phyloP scores from a whole-genome alignment of 2,329 filamentous ascomycete genomes.

The Ceratocystis alfenasii region DNA sequence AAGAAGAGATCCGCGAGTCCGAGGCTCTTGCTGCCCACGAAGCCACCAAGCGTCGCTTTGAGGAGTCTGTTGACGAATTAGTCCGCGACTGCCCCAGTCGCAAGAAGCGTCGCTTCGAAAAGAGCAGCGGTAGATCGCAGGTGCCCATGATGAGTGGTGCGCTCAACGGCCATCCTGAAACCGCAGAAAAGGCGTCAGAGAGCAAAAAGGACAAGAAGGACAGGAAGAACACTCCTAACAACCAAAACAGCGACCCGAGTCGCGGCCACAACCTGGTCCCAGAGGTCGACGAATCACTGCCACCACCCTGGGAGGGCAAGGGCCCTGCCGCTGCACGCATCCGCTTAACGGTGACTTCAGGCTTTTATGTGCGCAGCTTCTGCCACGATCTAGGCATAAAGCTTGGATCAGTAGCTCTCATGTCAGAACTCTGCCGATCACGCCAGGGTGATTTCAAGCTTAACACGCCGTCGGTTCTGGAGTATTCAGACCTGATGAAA shows the following conservation, averaged over 20 bases:
- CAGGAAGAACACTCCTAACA: conserved; percentile 7
- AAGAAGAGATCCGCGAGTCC: conserved; percentile 44
- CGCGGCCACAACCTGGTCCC: conserved; percentile 45
- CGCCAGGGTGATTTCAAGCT: conserved; percentile 73
- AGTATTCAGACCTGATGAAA: conserved; percentile 62
- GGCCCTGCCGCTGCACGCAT: conserved; percentile 68
- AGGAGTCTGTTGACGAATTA: conserved; percentile 45
- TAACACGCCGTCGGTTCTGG: conserved; percentile 57
- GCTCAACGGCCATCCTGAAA: conserved; percentile 15
- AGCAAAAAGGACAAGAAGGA: conserved; percentile 12
- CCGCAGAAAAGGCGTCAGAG: not conserved
- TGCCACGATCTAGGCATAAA: conserved; percentile 83
- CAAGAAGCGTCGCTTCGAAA: conserved; percentile 16
- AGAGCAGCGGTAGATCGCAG: conserved; percentile 28
- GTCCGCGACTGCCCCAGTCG: conserved; percentile 38
- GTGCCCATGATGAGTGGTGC: conserved; percentile 22
- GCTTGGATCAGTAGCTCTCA: conserved; percentile 68
- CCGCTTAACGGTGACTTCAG: conserved; percentile 84
- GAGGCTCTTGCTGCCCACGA: conserved; percentile 45
- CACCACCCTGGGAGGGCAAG: conserved; percentile 47
- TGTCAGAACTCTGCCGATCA: conserved; percentile 71
- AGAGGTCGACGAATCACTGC: conserved; percentile 36
- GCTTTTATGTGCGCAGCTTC: conserved; percentile 91
- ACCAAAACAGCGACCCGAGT: conserved; percentile 24
- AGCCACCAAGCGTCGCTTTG: conserved; percentile 45